Evolutionary conservation across 2,329 filamentous ascomycete species (phyloP).

Genomic region (Colletotrichum endophyticum): DNA sequence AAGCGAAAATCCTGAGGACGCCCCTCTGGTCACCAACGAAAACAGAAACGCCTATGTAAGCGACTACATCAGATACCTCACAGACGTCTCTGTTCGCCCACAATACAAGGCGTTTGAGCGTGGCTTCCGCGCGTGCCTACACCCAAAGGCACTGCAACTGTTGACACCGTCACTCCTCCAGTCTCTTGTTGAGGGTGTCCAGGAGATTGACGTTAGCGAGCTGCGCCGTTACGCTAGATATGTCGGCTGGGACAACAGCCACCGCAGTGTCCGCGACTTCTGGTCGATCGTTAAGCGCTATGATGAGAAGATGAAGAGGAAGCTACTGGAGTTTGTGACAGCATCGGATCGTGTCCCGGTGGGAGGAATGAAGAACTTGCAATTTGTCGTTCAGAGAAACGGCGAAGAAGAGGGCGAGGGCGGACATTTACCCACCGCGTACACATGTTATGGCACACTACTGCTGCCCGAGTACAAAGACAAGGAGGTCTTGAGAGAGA

Average conservation of each 20-base stretch:
- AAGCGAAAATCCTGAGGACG: slow-evolving; percentile 53
- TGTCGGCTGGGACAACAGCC: slow-evolving; percentile 76
- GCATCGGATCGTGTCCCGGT: slow-evolving; percentile 90
- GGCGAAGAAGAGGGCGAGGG: slow-evolving; percentile 62
- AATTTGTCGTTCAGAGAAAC: slow-evolving; percentile 84
- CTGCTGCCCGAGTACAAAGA: slow-evolving; percentile 82
- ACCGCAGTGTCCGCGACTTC: slow-evolving; percentile 77
- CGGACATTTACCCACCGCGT: slow-evolving; percentile 78
- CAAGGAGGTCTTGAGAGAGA: slow-evolving; percentile 72
- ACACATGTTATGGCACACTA: slow-evolving; percentile 92
- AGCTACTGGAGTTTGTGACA: slow-evolving; percentile 91
- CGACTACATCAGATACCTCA: slow-evolving; percentile 86
- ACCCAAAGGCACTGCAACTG: slow-evolving; percentile 72
- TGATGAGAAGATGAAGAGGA: slow-evolving; percentile 71
- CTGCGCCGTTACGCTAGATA: slow-evolving; percentile 77
- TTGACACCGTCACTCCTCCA: slow-evolving; percentile 75
- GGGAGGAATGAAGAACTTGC: slow-evolving; percentile 80
- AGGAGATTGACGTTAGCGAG: slow-evolving; percentile 78
- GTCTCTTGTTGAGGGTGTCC: slow-evolving; percentile 80
- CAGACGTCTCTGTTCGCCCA: slow-evolving; percentile 74
- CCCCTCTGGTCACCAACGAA: slow-evolving; percentile 77
- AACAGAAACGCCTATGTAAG: slow-evolving; percentile 81
- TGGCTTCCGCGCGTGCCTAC: slow-evolving; percentile 80
- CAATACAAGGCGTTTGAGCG: slow-evolving; percentile 82
- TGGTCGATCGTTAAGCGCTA: slow-evolving; percentile 80